Evolutionary conservation across 208 protist species (phyloP).

Genomic region (Wallacemonas sp.): DNA sequence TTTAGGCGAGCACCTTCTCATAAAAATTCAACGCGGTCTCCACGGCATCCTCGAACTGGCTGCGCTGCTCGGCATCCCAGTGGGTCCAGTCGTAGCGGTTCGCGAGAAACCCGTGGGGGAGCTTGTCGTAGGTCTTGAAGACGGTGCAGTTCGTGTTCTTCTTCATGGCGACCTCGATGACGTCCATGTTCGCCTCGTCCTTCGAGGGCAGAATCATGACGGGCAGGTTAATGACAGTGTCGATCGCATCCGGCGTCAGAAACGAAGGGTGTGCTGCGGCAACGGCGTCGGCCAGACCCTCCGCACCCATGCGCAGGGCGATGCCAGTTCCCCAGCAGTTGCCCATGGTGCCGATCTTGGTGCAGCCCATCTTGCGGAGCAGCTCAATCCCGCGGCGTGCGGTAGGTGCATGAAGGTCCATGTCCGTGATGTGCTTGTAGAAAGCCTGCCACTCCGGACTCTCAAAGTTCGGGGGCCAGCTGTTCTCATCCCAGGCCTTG

Average conservation of each 20-base stretch:
- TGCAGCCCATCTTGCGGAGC: conserved; percentile 43
- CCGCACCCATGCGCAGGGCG: conserved; percentile 26
- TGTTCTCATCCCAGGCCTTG: conserved; percentile 28
- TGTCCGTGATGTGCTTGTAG: conserved; percentile 20
- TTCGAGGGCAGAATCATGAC: conserved; percentile 50
- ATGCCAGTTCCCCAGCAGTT: conserved; percentile 63
- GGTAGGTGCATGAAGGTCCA: conserved; percentile 21
- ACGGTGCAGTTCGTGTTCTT: conserved; percentile 30
- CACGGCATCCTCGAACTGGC: conserved; percentile 31
- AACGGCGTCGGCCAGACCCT: conserved; percentile 33
- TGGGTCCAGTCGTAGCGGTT: conserved; percentile 42
- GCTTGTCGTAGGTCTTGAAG: conserved; percentile 38
- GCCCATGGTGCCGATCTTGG: conserved; percentile 43
- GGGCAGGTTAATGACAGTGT: conserved; percentile 23
- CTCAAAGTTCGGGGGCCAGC: conserved; percentile 36
- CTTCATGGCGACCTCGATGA: conserved; percentile 37
- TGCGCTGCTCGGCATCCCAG: conserved; percentile 26
- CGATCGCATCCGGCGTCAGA: conserved; percentile 17
- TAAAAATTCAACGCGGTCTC: conserved; percentile 34
- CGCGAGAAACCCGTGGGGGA: conserved; percentile 62
- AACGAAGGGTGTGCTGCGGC: conserved; percentile 44
- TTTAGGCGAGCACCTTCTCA: conserved; percentile 28
- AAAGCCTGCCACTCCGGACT: conserved; percentile 34
- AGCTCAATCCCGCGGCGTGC: conserved; percentile 34
- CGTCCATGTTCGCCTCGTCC: conserved; percentile 44